A percentile compares a stretch with the other conserved stretches of the same genome.
phyloP scores from a whole-genome alignment of 2,329 filamentous ascomycete species.

The Colletotrichum orbiculare region DNA sequence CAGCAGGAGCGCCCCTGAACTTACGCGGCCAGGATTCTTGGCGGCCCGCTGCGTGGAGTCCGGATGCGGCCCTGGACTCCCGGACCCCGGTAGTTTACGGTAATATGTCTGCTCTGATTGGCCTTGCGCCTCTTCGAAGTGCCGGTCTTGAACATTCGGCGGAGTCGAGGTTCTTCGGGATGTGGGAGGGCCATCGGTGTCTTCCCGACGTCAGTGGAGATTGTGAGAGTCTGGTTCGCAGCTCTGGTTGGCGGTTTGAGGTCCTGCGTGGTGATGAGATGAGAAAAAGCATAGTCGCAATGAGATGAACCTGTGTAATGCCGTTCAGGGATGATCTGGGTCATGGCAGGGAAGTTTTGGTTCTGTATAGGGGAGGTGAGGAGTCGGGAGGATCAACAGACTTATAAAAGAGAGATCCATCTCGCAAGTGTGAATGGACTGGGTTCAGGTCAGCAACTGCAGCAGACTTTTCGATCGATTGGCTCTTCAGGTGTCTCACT shows the following conservation, averaged over 20 bases:
- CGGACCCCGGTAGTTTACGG: slow-evolving; percentile 14
- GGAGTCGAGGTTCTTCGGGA: slow-evolving; percentile 22
- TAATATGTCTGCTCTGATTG: slow-evolving; percentile 14
- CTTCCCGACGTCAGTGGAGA: slow-evolving; percentile 27
- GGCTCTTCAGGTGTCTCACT: not conserved
- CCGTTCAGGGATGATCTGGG: slow-evolving; percentile 7
- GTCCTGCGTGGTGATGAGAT: slow-evolving; percentile 9
- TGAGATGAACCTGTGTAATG: slow-evolving; percentile 24
- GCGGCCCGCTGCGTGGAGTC: slow-evolving; percentile 21
- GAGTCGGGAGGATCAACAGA: not conserved
- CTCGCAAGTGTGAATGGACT: not conserved
- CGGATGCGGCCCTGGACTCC: slow-evolving; percentile 7
- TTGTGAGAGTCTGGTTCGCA: slow-evolving; percentile 4
- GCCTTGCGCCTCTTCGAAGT: not conserved
- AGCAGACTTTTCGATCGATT: not conserved
- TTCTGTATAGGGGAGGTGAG: slow-evolving; percentile 5
- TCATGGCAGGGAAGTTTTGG: slow-evolving; percentile 4
- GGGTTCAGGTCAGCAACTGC: not conserved
- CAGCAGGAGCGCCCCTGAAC: slow-evolving; percentile 28
- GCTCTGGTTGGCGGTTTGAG: slow-evolving; percentile 18
- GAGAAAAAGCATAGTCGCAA: slow-evolving; percentile 13
- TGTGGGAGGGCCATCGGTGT: slow-evolving; percentile 18
- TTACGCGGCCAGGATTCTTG: slow-evolving; percentile 29
- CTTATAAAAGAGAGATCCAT: slow-evolving; percentile 21
- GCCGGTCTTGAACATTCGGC: slow-evolving; percentile 5